A percentile compares a stretch with the other conserved stretches of the same genome.
phyloP scores from a whole-genome alignment of 805 yeast species.

The Candida sphagnicola region DNA sequence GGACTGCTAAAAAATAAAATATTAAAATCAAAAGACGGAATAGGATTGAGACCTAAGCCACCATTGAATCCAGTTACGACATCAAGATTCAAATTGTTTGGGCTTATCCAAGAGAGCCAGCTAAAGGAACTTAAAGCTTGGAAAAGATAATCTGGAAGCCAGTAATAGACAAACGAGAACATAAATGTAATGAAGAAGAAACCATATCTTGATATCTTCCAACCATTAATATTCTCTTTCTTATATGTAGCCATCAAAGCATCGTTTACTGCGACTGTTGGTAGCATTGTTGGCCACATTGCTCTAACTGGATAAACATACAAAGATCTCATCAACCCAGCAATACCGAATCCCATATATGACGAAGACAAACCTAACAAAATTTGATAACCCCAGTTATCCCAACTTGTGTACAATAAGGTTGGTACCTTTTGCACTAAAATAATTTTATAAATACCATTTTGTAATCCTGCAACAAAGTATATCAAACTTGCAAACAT shows the following conservation, averaged over 20 bases:
- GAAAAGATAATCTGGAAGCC: slow-evolving; percentile 39
- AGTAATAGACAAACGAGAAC: slow-evolving; percentile 36
- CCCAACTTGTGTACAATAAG: slow-evolving; percentile 42
- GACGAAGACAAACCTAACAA: slow-evolving; percentile 52
- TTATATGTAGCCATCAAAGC: slow-evolving; percentile 34
- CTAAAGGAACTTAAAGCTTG: slow-evolving; percentile 36
- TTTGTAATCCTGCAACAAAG: slow-evolving; percentile 39
- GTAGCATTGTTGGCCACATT: slow-evolving; percentile 42
- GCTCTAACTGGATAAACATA: slow-evolving; percentile 41
- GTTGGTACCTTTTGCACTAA: slow-evolving; percentile 40
- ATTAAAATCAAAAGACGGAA: slow-evolving; percentile 43
- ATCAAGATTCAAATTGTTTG: slow-evolving; percentile 34
- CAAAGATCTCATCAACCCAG: slow-evolving; percentile 58
- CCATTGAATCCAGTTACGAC: slow-evolving; percentile 33
- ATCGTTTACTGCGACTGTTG: slow-evolving; percentile 38
- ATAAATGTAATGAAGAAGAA: slow-evolving; percentile 32
- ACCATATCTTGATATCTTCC: slow-evolving; percentile 38
- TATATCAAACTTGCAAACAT: slow-evolving; percentile 41
- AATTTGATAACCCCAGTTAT: slow-evolving; percentile 49
- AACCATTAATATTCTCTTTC: slow-evolving; percentile 23
- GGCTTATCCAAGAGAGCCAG: slow-evolving; percentile 44
- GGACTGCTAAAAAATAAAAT: slow-evolving; percentile 33
- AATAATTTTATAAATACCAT: slow-evolving; percentile 36
- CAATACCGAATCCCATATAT: slow-evolving; percentile 64
- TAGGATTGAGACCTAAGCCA: slow-evolving; percentile 40